A percentile compares a stretch with the other conserved stretches of the same genome.
phyloP scores from a whole-genome alignment of 345 rosid genomes.

The Luvunga scandens region DNA sequence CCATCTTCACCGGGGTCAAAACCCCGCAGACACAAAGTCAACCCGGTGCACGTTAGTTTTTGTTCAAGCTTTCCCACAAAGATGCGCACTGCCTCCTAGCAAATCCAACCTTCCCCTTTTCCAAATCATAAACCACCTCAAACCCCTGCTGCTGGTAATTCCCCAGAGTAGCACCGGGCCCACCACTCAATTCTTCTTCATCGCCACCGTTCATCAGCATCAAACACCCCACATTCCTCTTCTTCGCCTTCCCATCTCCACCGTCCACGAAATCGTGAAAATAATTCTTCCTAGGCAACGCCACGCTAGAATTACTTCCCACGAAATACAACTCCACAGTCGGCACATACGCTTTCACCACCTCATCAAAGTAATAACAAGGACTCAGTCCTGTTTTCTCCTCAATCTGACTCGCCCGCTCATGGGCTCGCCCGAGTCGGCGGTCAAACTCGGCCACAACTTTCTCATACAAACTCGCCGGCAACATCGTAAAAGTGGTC shows the following conservation, averaged over 20 bases:
- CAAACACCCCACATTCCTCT: slow-evolving; percentile 70
- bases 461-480: slow-evolving; percentile 54
- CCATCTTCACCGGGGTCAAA: slow-evolving; percentile 4
- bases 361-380: slow-evolving; percentile 55
- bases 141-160: slow-evolving; percentile 97
- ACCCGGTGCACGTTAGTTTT: slow-evolving; percentile 28
- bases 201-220: slow-evolving; percentile 96
- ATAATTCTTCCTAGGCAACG: slow-evolving; percentile 75
- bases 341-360: slow-evolving; percentile 51
- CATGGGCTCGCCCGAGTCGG: slow-evolving; percentile 49
- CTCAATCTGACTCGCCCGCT: slow-evolving; percentile 63
- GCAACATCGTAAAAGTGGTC: slow-evolving; percentile 93
- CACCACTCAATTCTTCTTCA: slow-evolving; percentile 68
- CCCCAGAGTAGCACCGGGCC: slow-evolving; percentile 78
- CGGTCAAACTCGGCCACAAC: slow-evolving; percentile 65
- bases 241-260: slow-evolving; percentile 37
- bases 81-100: slow-evolving; percentile 82
- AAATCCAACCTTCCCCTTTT: slow-evolving; percentile 71
- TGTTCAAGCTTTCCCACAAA: slow-evolving; percentile 70
- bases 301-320: slow-evolving; percentile 71
- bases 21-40: slow-evolving; percentile 4
- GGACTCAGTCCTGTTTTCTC: slow-evolving; percentile 69
- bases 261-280: slow-evolving; percentile 75
- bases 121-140: slow-evolving; percentile 88
- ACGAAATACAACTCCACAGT: slow-evolving; percentile 54